phyloP scores from a whole-genome alignment of 495 filamentous ascomycete genomes.

The Penicillium antarcticum region DNA sequence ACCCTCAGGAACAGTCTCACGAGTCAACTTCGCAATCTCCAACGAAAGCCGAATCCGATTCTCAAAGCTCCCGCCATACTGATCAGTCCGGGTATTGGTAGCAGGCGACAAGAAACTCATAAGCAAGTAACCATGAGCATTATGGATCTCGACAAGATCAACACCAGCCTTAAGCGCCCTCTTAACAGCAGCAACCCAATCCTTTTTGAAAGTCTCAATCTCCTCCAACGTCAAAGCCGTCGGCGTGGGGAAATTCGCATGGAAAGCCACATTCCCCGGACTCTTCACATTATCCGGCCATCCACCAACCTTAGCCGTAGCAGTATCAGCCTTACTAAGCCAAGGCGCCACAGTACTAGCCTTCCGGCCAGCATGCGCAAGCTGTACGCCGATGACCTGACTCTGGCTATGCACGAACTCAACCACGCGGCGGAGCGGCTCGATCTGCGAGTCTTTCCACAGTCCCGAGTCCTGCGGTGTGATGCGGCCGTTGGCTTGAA shows the following conservation, averaged over 20 bases:
- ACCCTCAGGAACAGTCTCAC: conserved; percentile 49
- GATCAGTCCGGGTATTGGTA: conserved; percentile 57
- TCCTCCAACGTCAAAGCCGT: conserved; percentile 51
- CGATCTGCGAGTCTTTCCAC: conserved; percentile 68
- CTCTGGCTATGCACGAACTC: conserved; percentile 67
- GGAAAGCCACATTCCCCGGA: conserved; percentile 50
- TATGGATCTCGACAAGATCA: conserved; percentile 56
- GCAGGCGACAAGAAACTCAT: conserved; percentile 61
- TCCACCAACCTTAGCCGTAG: conserved; percentile 53
- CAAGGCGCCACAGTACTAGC: conserved; percentile 66
- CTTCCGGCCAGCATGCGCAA: conserved; percentile 74
- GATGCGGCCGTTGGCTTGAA: conserved; percentile 65
- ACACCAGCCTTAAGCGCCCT: conserved; percentile 55
- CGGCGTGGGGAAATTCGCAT: conserved; percentile 46
- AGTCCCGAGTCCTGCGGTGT: conserved; percentile 65
- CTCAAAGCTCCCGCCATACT: conserved; percentile 61
- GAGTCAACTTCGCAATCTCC: conserved; percentile 55
- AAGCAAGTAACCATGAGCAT: conserved; percentile 63
- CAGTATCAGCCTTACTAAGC: conserved; percentile 43
- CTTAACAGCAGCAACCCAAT: conserved; percentile 51
- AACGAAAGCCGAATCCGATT: conserved; percentile 55
- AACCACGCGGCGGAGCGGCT: conserved; percentile 50
- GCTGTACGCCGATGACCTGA: conserved; percentile 63
- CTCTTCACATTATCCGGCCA: conserved; percentile 59
- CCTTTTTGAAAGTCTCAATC: conserved; percentile 55